phyloP scores from a whole-genome alignment of 2,329 filamentous ascomycete genomes.

The Teratosphaeria epicoccoides region DNA sequence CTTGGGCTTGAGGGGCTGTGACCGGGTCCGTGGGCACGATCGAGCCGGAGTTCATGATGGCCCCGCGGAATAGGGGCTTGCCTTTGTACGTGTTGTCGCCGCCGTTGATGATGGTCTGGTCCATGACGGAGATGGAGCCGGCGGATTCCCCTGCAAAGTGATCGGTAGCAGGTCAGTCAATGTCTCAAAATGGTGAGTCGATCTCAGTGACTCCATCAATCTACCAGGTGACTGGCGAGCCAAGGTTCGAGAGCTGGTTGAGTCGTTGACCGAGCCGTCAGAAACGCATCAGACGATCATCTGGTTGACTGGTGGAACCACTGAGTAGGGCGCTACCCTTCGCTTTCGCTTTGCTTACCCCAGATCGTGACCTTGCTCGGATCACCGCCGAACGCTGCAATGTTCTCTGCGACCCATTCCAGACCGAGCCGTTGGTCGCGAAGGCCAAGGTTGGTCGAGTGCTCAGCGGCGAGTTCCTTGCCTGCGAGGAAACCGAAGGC shows the following conservation, averaged over 20 bases:
- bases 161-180: too few relatives aligned
- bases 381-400: constrained; percentile 51
- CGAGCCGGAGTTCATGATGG: constrained; percentile 67
- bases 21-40: constrained; percentile 49
- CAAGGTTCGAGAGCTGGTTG: too few relatives aligned
- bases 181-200: too few relatives aligned
- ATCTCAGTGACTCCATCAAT: too few relatives aligned
- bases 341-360: too few relatives aligned
- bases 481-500: constrained; percentile 27
- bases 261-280: too few relatives aligned
- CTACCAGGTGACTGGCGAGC: too few relatives aligned
- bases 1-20: constrained; percentile 56
- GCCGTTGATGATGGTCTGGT: constrained; percentile 65
- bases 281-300: too few relatives aligned
- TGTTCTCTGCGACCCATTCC: constrained; percentile 39
- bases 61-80: constrained; percentile 61
- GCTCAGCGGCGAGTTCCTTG: constrained; percentile 25
- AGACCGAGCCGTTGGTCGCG: constrained; percentile 22
- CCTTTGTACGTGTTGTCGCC: constrained; percentile 67
- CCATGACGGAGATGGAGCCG: constrained; percentile 55
- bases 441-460: constrained; percentile 26
- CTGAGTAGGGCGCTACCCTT: too few relatives aligned
- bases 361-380: constrained; percentile 53
- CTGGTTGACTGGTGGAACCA: too few relatives aligned
- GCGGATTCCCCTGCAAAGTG: too few relatives aligned